These are phyloP conservation scores for Ceratocystis colombiana DNA, from an alignment of 2,329 filamentous ascomycete species.

Conservation along the genomic window DNA sequence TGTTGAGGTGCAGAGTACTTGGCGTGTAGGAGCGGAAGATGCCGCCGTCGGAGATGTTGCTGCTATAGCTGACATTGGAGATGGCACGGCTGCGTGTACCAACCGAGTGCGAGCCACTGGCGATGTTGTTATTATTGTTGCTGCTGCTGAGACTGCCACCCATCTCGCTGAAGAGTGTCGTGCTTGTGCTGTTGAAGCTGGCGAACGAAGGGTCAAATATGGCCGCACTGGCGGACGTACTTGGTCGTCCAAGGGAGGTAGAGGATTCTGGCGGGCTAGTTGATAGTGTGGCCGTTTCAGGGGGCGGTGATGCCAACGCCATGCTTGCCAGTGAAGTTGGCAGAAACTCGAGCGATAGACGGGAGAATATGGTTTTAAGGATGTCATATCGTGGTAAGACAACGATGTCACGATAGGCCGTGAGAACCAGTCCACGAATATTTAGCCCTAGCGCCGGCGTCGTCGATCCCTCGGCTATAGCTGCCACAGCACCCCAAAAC, in stretches of 20 bases:
- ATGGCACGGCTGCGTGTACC: constrained; percentile 61
- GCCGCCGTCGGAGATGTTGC: constrained; percentile 35
- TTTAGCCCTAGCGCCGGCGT: constrained; percentile 38
- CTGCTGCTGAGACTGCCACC: constrained; percentile 54
- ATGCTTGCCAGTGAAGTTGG: constrained; percentile 45
- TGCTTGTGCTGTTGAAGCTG: constrained; percentile 69
- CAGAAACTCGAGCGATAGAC: constrained; percentile 71
- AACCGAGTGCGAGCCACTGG: constrained; percentile 34
- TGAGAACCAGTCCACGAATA: constrained; percentile 77
- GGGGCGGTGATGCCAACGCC: constrained; percentile 45
- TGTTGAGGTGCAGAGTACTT: constrained; percentile 34
- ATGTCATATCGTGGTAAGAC: constrained; percentile 82
- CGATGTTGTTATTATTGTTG: constrained; percentile 79
- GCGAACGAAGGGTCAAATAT: constrained; percentile 50
- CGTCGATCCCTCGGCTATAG: constrained; percentile 20
- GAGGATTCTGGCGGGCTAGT: constrained; percentile 44
- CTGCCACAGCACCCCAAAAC: constrained; percentile 66
- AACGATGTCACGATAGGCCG: constrained; percentile 78
- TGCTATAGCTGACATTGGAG: constrained; percentile 66
- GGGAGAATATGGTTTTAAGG: constrained; percentile 80
- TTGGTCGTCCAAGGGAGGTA: constrained; percentile 45
- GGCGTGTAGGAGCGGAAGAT: constrained; percentile 44
- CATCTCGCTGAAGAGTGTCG: constrained; percentile 61
- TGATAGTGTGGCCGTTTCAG: constrained; percentile 38
- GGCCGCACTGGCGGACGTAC: constrained; percentile 54